Evolutionary conservation across 495 filamentous ascomycete species (phyloP).

Genomic region (Penicillium bovifimosum): DNA sequence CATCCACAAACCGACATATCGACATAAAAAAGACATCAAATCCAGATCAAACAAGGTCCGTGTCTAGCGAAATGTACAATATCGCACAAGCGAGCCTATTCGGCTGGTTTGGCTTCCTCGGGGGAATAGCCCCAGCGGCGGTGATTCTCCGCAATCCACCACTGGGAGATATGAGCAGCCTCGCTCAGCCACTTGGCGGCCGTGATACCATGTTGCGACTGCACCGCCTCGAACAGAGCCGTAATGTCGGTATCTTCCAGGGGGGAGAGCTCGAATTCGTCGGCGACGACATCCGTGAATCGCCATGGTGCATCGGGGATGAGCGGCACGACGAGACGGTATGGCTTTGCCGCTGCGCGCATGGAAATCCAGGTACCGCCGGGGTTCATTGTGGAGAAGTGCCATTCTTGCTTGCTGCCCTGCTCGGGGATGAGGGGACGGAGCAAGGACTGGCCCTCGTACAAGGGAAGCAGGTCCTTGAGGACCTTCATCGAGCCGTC

Average conservation of each 20-base stretch:
- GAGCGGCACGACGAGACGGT: conserved; percentile 36
- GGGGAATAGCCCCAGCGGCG: conserved; percentile 16
- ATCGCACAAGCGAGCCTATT: no score
- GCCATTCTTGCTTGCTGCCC: conserved; percentile 27
- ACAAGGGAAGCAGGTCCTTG: conserved; percentile 30
- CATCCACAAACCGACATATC: not conserved
- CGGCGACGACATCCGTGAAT: conserved; percentile 30
- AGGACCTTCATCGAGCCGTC: conserved; percentile 17
- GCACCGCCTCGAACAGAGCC: conserved; percentile 20
- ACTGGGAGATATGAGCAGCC: conserved; percentile 31
- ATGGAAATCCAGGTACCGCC: conserved; percentile 34
- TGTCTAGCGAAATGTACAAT: not conserved
- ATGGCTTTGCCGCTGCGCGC: conserved; percentile 28
- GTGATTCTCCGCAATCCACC: conserved; percentile 30
- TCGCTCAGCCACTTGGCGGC: conserved; percentile 32
- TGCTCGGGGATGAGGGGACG: conserved; percentile 21
- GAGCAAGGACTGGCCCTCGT: conserved; percentile 38
- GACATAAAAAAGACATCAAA: no score
- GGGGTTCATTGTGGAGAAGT: conserved; percentile 39
- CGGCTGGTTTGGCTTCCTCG: not conserved
- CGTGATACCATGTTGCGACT: conserved; percentile 19
- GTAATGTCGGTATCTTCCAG: conserved; percentile 18
- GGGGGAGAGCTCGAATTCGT: conserved; percentile 21
- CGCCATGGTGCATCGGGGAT: conserved; percentile 27
- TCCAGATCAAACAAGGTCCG: no score